Percentiles rank a stretch among this genome's conserved stretches.
Evolutionary conservation across 352 stramenopile species (phyloP).

Genomic region (Globisporangium lucens): DNA sequence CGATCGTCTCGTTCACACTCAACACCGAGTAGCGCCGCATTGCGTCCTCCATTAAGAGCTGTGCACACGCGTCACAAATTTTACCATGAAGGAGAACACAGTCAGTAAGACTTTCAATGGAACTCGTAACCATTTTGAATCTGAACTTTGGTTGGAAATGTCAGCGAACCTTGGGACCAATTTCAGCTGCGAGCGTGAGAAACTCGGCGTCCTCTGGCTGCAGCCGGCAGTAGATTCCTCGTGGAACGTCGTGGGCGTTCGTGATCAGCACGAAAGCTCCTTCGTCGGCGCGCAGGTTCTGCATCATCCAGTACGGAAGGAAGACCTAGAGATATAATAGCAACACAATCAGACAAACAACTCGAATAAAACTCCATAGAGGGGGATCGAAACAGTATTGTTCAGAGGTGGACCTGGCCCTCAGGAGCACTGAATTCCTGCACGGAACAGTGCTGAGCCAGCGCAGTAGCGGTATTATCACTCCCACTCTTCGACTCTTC

Average conservation of each 20-base stretch:
- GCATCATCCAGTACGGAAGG: constrained; percentile 72
- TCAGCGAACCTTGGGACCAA: constrained; percentile 49
- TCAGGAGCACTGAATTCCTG: constrained; percentile 61
- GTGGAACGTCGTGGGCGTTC: constrained; percentile 22
- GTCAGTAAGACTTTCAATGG: background rate
- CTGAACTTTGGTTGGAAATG: background rate
- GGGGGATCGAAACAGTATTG: background rate
- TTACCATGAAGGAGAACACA: background rate
- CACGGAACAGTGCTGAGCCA: constrained; percentile 49
- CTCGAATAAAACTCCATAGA: background rate
- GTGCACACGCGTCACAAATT: background rate
- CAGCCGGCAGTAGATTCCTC: constrained; percentile 51
- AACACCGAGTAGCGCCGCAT: constrained; percentile 56
- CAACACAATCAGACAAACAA: background rate
- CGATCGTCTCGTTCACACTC: constrained; percentile 43
- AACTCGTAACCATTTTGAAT: background rate
- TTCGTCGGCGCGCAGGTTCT: constrained; percentile 44
- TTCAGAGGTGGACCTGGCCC: constrained; percentile 26
- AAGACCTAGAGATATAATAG: constrained; percentile 23
- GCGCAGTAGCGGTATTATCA: too few relatives aligned
- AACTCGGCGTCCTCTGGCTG: constrained; percentile 46
- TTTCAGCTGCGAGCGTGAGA: constrained; percentile 46
- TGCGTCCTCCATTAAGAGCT: constrained; percentile 55
- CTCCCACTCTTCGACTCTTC: background rate
- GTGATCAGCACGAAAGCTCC: constrained; percentile 35